Evolutionary conservation across 495 filamentous ascomycete species (phyloP).

Genomic region (Penicillium atrosanguineum): DNA sequence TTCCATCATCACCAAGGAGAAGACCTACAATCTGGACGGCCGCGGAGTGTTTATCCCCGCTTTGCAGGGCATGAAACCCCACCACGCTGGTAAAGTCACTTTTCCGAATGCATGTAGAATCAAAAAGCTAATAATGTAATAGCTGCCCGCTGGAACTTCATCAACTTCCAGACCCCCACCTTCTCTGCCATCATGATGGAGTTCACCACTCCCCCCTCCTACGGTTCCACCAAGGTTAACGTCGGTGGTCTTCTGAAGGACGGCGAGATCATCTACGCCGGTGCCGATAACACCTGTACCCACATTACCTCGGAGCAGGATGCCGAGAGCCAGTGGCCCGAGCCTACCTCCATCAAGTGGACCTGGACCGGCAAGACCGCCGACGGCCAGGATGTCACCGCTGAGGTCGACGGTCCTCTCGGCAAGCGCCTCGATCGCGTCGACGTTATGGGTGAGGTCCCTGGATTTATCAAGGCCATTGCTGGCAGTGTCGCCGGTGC

Average conservation of each 20-base stretch:
- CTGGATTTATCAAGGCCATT: slow-evolving; percentile 90
- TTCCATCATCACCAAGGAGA: slow-evolving; percentile 76
- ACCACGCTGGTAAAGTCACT: slow-evolving; percentile 71
- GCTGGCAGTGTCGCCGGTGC: slow-evolving; percentile 84
- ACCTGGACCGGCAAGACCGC: slow-evolving; percentile 75
- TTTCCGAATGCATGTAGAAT: neutral
- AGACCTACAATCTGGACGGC: slow-evolving; percentile 80
- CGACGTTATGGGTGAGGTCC: slow-evolving; percentile 95
- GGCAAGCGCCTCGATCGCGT: slow-evolving; percentile 77
- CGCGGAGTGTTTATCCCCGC: slow-evolving; percentile 75
- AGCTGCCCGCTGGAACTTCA: slow-evolving; percentile 92
- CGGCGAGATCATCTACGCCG: slow-evolving; percentile 73
- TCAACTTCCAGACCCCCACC: slow-evolving; percentile 82
- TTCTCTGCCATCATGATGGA: slow-evolving; percentile 94
- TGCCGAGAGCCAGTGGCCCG: slow-evolving; percentile 81
- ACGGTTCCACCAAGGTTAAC: slow-evolving; percentile 82
- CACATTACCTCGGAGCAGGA: slow-evolving; percentile 71
- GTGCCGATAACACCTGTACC: slow-evolving; percentile 54
- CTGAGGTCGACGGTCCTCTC: slow-evolving; percentile 64
- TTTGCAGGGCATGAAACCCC: slow-evolving; percentile 97
- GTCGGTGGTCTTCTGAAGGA: slow-evolving; percentile 81
- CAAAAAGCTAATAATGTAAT: slow-evolving; percentile 8
- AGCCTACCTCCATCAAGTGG: slow-evolving; percentile 72
- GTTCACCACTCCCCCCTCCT: slow-evolving; percentile 91
- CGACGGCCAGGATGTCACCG: slow-evolving; percentile 69